Evolutionary conservation across 169 alveolate genomes (phyloP), one percentile per base, ranked within the genome.

Genomic region (Eimeria sp.): DNA sequence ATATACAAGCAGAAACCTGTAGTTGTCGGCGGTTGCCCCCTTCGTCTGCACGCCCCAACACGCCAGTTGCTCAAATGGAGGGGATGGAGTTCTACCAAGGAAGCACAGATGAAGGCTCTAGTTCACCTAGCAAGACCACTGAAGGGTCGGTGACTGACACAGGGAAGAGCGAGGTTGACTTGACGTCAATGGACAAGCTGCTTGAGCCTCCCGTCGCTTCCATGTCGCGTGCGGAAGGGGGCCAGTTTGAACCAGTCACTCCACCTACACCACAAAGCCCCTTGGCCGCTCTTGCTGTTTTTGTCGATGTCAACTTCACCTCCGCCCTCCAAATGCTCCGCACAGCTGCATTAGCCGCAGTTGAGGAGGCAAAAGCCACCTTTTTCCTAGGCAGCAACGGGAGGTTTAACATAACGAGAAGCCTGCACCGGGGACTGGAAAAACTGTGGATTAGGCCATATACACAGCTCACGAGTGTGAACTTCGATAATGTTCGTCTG

Each of bases 261-360:
- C 66, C 87, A 77, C 87, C 87, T 13, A 62, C 82, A 71, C 80
- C 93, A 33, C 58, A 13, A 37, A 85, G 23, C 23, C 80, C 80
- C 46, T 40, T 85, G 64, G 82, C 82, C 43, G 93, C 93, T 25
- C 93, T 85, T 37, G 93, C 93, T 40, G 93, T 62, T 25, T 85
- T 64, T 43, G 27, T 85, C 82, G 93, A 85, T 27, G 72, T 85
- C 33, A 64, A 60, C 64, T 46, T 85, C 40, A 10, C 93, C 25
- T 43, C 93, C 4, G 80, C 80, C 33, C 33, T 85, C 25, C 93
- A 62, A 46, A 85, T 85, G 93, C 80, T 85, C 16, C 93, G 93
- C 18, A 85, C 93, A 60, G 93, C 93, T 37, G 64, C 71, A 43
- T 52, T 82, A 20, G 93, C 82, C 25, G 82, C 93, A 33, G 46